These are phyloP conservation scores for Podospora didyma DNA, from an alignment of 495 filamentous ascomycete genomes.

Conservation along the genomic window DNA sequence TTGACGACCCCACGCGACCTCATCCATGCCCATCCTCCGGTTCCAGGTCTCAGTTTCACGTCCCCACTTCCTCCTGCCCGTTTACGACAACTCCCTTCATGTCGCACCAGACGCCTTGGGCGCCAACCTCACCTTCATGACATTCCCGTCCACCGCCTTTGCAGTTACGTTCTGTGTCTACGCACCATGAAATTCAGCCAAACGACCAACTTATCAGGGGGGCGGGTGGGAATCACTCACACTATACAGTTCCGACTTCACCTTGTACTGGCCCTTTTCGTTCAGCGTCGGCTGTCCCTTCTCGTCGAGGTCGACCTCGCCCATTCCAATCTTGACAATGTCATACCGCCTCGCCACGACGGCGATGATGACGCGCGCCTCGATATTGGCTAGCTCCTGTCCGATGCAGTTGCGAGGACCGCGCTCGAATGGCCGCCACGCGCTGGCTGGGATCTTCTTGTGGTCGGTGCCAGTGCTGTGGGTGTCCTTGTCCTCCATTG, in stretches of 20 bases:
- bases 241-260: slow-evolving; percentile 40
- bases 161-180: slow-evolving; percentile 34
- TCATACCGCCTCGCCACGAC: slow-evolving; percentile 36
- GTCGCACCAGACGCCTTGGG: not conserved
- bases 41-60: no score
- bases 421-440: slow-evolving; percentile 53
- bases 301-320: slow-evolving; percentile 33
- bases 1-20: no score
- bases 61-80: no score
- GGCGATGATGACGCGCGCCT: slow-evolving; percentile 36
- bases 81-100: no score
- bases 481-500: slow-evolving; percentile 7
- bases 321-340: slow-evolving; percentile 43
- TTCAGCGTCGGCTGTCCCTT: slow-evolving; percentile 33
- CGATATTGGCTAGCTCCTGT: slow-evolving; percentile 49
- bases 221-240: slow-evolving; percentile 32
- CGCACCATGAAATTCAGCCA: no score
- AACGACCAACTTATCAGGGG: no score
- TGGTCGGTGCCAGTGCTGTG: slow-evolving; percentile 21
- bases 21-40: no score
- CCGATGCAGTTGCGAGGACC: slow-evolving; percentile 57
- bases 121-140: slow-evolving; percentile 28
- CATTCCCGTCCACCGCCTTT: slow-evolving; percentile 33
- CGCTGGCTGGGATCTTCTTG: slow-evolving; percentile 27
- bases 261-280: slow-evolving; percentile 38